Evolutionary conservation across 179 eudicot genomes (phyloP), one percentile per base, ranked within the genome.

Genomic region (Beta macrorhiza): DNA sequence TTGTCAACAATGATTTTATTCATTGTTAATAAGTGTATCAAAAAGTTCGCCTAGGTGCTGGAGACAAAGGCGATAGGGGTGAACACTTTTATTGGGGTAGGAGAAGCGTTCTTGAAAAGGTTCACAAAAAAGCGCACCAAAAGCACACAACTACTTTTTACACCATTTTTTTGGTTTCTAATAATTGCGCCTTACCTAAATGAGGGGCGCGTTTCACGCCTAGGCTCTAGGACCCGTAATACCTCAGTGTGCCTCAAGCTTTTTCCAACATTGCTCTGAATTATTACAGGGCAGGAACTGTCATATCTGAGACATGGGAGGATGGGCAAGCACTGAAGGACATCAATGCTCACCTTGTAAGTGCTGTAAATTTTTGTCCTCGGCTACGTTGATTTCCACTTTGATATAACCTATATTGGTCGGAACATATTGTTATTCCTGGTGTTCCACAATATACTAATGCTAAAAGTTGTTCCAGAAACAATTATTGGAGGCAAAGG

Each of bases 301-400:
- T 97, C 79, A 91, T 97, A 88, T 94, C 99, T 42, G 99, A 97
- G 90, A 90, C 97, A 51, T 97, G 99, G 99, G 99, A 97, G 83
- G 99, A 97, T 84, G 99, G 99, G 57, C 98, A 91, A 86, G 93
- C 93, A 62, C 79, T 94, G 63, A 97, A 93, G 87, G 99, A 97
- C 84, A 83, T 94, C 69, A 94, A 90, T 89, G 81, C 89, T 85
- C 97, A 94, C 75, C 90, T 94, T 79, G 99, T 97, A 87, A 86
- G 98, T 76, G 72, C 72, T 9, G 79, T 77, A 69, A 19, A 44
- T 67, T 76, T 53, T 47, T 72, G 47, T 17, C 22, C 53, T 67
- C 51, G 53, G 9, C 59, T 37, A 25, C 59, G 69, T 82, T 81
- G 9, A 64, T 3, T 44, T 52, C 19, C 59, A 64, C 29, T 74